Base-by-base conservation (phyloP, 2,329 filamentous ascomycete species). In the Colletotrichum tofieldiae region DNA sequence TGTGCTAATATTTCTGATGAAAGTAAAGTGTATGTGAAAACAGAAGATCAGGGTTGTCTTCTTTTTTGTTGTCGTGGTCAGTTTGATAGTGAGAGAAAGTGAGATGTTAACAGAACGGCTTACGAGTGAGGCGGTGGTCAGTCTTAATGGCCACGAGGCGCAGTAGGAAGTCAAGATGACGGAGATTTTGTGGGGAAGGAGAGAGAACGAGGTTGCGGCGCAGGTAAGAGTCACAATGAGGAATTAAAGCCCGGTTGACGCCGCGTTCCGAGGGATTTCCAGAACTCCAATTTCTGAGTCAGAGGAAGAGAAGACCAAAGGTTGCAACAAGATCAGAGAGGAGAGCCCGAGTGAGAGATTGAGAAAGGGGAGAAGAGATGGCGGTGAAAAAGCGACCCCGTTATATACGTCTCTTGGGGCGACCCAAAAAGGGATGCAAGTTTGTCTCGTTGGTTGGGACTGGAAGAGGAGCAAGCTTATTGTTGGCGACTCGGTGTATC, bases 361-460 rank as follows among this genome's bases (percentile, higher is more conserved):
- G 43, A 26, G 59, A 60, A 37, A 60, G 14, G 12, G 39, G 23
- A 37, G 65, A 60, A 14, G 37, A 54, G 70, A 70, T 45, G 65
- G 66, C 52, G 70, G 60, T 69, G 65, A 70, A 72, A 72, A 51
- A 49, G 11, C 20, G n/a, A 32, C 45, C 37, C 54, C 35, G 45
- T 72, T 72, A 64, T 72, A 72, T 72, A 72, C 45, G 54, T 60
- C 23, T 49, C 45, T 58, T 9, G n/a, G 58, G 62, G 62, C 37
- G 65, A 54, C 29, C 67, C 65, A 47, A 60, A 69, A 70, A 72
- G 60, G 70, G 65, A 72, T 55, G 59, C 70, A 60, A 72, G 65
- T 70, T 72, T 72, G 70, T 65, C 65, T 70, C 55, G 59, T 63
- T 68, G 65, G 65, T 70, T 59, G 65, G 70, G 49, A 35, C 32